Evolutionary conservation across 345 rosid species (phyloP).

Genomic region (Eucalyptus polybractea): DNA sequence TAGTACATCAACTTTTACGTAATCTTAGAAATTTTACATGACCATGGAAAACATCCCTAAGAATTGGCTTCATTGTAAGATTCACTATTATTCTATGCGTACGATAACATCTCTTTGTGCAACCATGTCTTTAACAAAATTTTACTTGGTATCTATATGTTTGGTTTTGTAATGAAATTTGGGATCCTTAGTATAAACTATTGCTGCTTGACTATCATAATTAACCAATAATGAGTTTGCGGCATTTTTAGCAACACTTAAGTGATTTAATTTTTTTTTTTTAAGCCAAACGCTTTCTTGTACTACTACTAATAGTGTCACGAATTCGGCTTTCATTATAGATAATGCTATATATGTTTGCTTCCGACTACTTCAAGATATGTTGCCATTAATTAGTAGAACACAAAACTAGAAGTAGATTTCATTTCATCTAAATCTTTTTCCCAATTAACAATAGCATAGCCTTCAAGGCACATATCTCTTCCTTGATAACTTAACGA

Average conservation of each 20-base stretch:
- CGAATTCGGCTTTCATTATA: no score
- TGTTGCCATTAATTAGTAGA: not conserved
- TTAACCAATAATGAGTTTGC: no score
- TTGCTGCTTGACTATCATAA: not conserved
- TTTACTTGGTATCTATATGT: no score
- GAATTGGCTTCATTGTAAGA: not conserved
- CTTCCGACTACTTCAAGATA: not conserved
- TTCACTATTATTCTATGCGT: fast-evolving
- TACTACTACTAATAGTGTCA: not conserved
- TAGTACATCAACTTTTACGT: not conserved
- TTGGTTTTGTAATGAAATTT: not conserved
- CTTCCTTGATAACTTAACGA: not conserved
- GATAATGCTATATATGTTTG: not conserved
- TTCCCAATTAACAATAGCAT: fast-evolving
- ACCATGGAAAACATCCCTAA: not conserved
- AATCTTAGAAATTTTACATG: not conserved
- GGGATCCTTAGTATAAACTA: not conserved
- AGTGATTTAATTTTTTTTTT: no score
- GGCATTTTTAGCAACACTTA: no score
- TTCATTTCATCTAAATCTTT: no score
- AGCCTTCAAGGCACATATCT: not conserved
- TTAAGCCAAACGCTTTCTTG: no score
- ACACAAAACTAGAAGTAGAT: no score
- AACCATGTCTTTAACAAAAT: no score
- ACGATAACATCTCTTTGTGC: not conserved